Evolutionary conservation across 1,284 basidiomycete species (phyloP), one percentile per base, ranked within the genome.

Genomic region (Malassezia restricta): DNA sequence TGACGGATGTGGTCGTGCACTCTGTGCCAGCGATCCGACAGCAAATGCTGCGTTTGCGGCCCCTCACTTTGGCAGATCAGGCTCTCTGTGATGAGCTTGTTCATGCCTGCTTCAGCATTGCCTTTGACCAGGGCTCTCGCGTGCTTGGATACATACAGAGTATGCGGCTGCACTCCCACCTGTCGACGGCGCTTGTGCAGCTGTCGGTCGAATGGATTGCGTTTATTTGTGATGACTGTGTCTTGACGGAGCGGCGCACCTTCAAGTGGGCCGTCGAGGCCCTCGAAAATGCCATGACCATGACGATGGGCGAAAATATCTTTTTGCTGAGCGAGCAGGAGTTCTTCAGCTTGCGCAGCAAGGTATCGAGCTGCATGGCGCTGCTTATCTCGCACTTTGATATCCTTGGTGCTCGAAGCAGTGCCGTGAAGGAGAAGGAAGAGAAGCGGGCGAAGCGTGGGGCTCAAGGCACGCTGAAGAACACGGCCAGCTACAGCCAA

Each of bases 211-310:
- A 73, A 45, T 99, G 94, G 94, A 87, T 98, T 27, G 84, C 87
- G 27, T 98, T 99, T 77, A 94, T 98, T 59, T 95, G 89, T 75
- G 91, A 96, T 71, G 88, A 92, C 66, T 99, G 94, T 75, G 87
- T 95, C 65, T 88, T 90, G 1, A 86, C 88, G 40, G 92, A 98
- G 73, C 82, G 89, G 56, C 88, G 86, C 74, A 98, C 91, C 0
- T 99, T 99, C 80, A 85, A 87, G 71, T 98, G 92, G 90, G 92
- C 94, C 1, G 90, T 99, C 49, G 87, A 86, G 48, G 91, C 94
- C 4, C 81, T 99, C 15, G 89, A 95, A 69, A 96, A 94, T 69
- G 86, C 90, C 3, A 82, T 90, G 64, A 81, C 85, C 65, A 84
- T 91, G 59, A 98, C 92, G 5, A 81, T 84, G 58, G 51, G 56